phyloP scores from a whole-genome alignment of 2,329 filamentous ascomycete species.

The Drechslerella stenobrocha region DNA sequence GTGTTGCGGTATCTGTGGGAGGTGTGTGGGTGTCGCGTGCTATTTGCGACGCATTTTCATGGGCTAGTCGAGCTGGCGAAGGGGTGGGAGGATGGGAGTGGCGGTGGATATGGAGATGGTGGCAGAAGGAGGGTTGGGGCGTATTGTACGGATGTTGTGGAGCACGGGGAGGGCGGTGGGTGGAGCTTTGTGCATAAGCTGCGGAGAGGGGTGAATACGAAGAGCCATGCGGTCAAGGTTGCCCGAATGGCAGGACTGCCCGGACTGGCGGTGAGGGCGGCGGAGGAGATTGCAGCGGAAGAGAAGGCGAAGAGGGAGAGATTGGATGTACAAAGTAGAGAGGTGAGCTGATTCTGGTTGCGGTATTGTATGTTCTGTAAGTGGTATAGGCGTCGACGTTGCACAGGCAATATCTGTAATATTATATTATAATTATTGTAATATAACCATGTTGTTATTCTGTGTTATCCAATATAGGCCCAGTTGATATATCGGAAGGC shows the following conservation, averaged over 20 bases:
- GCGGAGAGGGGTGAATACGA: slow-evolving; percentile 76
- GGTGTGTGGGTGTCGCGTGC: slow-evolving; percentile 73
- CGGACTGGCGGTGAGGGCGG: slow-evolving; percentile 66
- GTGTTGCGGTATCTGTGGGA: slow-evolving; percentile 80
- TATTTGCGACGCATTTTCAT: slow-evolving; percentile 98
- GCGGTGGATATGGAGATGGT: slow-evolving; percentile 50
- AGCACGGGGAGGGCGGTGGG: slow-evolving; percentile 62
- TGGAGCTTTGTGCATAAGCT: slow-evolving; percentile 88
- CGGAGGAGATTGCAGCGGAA: slow-evolving; percentile 62
- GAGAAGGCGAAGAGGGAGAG: slow-evolving; percentile 7
- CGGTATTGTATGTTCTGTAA: slow-evolving; percentile 3
- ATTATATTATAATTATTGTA: no score
- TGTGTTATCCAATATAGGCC: no score
- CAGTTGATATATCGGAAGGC: no score
- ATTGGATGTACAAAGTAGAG: background rate
- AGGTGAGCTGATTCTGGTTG: no score
- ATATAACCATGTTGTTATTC: no score
- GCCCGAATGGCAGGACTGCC: slow-evolving; percentile 72
- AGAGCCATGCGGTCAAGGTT: slow-evolving; percentile 94
- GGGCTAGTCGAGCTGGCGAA: slow-evolving; percentile 73
- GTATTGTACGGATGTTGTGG: slow-evolving; percentile 84
- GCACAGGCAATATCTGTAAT: no score
- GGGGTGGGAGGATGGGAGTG: slow-evolving; percentile 55
- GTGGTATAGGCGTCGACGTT: no score
- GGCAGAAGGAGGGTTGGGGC: slow-evolving; percentile 64